Conservation (phyloP, 2,329 filamentous ascomycete genomes). For the Didymella glomerata region DNA sequence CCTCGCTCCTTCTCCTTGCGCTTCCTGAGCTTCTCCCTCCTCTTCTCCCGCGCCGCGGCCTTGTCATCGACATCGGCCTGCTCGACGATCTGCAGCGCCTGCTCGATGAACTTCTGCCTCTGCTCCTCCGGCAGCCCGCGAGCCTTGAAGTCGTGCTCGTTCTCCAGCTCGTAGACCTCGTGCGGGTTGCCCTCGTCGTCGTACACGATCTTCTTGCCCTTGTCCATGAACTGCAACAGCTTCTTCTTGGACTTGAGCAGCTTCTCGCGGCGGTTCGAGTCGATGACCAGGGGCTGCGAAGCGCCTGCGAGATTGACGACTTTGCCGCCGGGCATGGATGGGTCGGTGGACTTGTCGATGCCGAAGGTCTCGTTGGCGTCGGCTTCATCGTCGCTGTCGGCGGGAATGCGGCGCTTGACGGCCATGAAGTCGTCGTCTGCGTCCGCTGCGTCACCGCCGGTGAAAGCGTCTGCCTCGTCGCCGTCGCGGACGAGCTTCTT, state of each 20-base stretch:
- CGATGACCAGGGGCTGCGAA: conserved; percentile 77
- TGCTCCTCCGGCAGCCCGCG: conserved; percentile 80
- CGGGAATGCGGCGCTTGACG: conserved; percentile 86
- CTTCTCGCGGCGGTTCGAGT: conserved; percentile 95
- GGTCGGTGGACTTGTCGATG: conserved; percentile 54
- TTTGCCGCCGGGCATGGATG: conserved; percentile 57
- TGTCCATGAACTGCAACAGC: conserved; percentile 87
- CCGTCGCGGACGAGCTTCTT: conserved; percentile 76
- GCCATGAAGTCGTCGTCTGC: conserved; percentile 84
- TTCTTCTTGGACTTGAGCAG: conserved; percentile 95
- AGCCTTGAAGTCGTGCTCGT: conserved; percentile 80
- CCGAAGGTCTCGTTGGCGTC: conserved; percentile 35
- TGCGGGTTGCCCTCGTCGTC: conserved; percentile 91
- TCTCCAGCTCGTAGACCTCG: conserved; percentile 85
- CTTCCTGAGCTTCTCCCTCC: conserved; percentile 77
- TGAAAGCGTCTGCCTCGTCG: conserved; percentile 51
- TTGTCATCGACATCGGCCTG: conserved; percentile 86
- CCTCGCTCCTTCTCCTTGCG: conserved; percentile 69
- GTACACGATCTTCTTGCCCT: conserved; percentile 84
- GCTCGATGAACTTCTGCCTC: conserved; percentile 77
- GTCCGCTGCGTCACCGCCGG: conserved; percentile 53
- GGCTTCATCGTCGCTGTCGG: conserved; percentile 65
- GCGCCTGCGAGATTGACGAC: conserved; percentile 72
- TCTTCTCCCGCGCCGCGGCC: conserved; percentile 78
- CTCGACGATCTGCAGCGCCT: conserved; percentile 74